Base-by-base conservation (phyloP, 2,329 filamentous ascomycete genomes). In the Nigrospora sphaerica region DNA sequence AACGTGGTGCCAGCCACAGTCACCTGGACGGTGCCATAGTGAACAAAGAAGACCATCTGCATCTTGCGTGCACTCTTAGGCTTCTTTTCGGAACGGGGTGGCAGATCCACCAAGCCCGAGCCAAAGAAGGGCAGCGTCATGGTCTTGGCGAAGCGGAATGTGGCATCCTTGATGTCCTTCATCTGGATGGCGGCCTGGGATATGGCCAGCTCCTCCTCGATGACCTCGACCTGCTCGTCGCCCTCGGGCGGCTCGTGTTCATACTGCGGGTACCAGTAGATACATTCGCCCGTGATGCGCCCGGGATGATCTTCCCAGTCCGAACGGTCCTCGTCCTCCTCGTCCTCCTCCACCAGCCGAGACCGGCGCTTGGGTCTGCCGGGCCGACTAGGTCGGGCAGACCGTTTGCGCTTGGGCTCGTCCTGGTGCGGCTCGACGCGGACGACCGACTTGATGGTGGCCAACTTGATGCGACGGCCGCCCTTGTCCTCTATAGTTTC, bases 31-130 rank as follows among this genome's bases (percentile, higher is more conserved):
- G 86, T 83, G 18, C 93, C 93, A 39, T 80, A 78, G 56, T 89
- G 85, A 31, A 98, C 86, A 57, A 95, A 96, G 65, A 97, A 97
- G 1, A 87, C 84, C 85, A 98, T 93, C 62, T 96, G 90, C 88
- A 96, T 97, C 70, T 87, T 91, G 52, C 92, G 79, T 33, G 87
- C 86, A 66, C 96, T 97, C 75, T 97, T 97, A 42, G 85, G 80
- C 55, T 84, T 81, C 73, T 98, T 98, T 61, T 86, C 81, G 32
- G 87, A 82, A 2, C 86, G 85, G 0, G 88, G 84, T 6, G 89
- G 88, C 43, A 98, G 71, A 58, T 97, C 92, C 34, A 98, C 87
- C 44, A 97, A 78, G 14, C 93, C 93, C 11, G 86, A 85, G 32
- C 90, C 91, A 64, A 97, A 88, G 65, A 95, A 97, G 0, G 86